Base-by-base conservation (phyloP, 2,329 filamentous ascomycete genomes). In the Hypoxylon sp. region DNA sequence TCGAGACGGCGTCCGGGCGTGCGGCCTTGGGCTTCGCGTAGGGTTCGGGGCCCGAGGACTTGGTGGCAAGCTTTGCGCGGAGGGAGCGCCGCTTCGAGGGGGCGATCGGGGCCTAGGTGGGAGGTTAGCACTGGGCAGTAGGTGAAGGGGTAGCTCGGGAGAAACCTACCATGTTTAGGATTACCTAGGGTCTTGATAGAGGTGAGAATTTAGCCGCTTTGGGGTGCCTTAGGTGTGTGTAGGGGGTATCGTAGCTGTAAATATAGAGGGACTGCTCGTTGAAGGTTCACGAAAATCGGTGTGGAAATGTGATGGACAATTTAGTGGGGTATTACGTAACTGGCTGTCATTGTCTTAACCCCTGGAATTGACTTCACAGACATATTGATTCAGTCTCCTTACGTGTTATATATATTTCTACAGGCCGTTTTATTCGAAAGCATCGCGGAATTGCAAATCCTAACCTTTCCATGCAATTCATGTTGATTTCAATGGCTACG, bases 41-140 rank as follows among this genome's bases (percentile, higher is more conserved):
- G 10, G 82, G 81, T 74, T 84, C 81, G 63, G 81, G 11, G 17
- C 64, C 79, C n/a, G n/a, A n/a, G 47, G 85, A 75, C 70, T 84
- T 83, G 64, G 82, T 80, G 65, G 81, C 80, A 66, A 84, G 81
- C 72, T 88, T 86, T 66, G 82, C 75, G 71, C 87, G 86, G 47
- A 87, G 82, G 7, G 86, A 85, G 64, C 84, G 77, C 60, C 83
- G 85, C 70, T 87, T 87, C 59, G 80, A 80, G 65, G 82, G 80
- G 17, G 77, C 76, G 41, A 75, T 75, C n/a, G 80, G 80, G 10
- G 79, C 78, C 79, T 81, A 53, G 19, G 43, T 59, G 8, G 61
- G 51, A 22, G 13, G 54, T 65, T 43, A 56, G 62, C n/a, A 44
- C 15, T 34, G 13, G 26, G 17, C 2, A 32, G 20, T 26, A n/a